Evolutionary conservation across 2,329 filamentous ascomycete species (phyloP), one percentile per base, ranked within the genome.

Genomic region (Neofusicoccum ribis): DNA sequence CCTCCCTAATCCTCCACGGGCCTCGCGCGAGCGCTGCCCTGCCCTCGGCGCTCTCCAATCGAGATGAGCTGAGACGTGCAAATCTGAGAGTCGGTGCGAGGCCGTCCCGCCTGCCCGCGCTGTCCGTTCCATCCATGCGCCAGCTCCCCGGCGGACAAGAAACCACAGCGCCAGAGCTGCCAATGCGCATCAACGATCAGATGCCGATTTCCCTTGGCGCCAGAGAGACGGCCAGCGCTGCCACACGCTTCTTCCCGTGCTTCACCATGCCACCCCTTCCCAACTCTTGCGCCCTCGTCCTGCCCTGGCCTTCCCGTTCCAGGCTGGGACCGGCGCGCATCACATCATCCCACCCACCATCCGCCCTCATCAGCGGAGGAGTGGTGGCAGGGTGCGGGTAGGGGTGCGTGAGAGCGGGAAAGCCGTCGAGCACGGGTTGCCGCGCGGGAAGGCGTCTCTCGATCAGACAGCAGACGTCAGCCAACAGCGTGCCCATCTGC

Each of bases 181-280:
- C 52, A n/a, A 58, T 58, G 52, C 52, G 52, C 52, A 58, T 58
- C 52, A 58, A 34, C 20, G 49, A 51, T 51, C 49, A 51, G 49
- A 31, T 27, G 52, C 52, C 52, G 37, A 56, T 41, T 56, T 43
- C 23, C 17, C 20, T 56, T 41, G 37, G 23, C 54, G 41, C 23
- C 43, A n/a, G 31, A 31, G 20, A 34, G 27, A 37, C 36, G 31
- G 17, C 27, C 34, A 20, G 34, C 23, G 39, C 39, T 44, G 39
- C 54, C 54, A 59, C 54, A 46, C 31, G 15, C 41, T 59, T 56
- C 52, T 11, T 56, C 17, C 20, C 17, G 52, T 43, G 52, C 54
- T 59, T 59, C 54, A 59, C 54, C 12, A 59, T 59, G 54, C 54
- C 39, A n/a, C 36, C 36, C 20, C 20, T 17, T 36, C 41, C 41